A percentile compares a stretch with the other conserved stretches of the same genome.
phyloP scores from a whole-genome alignment of 192 early-diverging fungal genomes.

The Gonapodya prolifera region DNA sequence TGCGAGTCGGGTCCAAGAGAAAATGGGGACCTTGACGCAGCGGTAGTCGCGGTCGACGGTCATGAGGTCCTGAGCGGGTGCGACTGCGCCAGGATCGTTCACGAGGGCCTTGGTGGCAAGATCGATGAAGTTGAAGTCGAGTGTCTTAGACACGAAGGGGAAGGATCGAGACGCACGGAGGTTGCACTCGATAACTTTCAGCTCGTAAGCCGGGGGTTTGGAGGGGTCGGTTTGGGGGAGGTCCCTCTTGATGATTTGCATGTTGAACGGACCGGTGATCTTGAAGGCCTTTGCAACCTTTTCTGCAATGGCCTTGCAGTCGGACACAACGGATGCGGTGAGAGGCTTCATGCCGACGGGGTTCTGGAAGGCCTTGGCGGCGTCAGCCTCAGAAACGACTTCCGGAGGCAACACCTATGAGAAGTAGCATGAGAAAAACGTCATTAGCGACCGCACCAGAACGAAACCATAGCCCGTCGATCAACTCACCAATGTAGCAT shows the following conservation, averaged over 20 bases:
- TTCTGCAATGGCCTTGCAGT: slow-evolving; percentile 59
- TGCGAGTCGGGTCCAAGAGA: slow-evolving; percentile 87
- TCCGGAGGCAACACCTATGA: slow-evolving; percentile 6
- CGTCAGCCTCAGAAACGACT: slow-evolving; percentile 3
- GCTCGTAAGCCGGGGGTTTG: slow-evolving; percentile 17
- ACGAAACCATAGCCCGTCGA: no score
- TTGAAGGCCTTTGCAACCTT: slow-evolving; percentile 82
- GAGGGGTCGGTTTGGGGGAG: neutral
- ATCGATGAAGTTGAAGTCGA: slow-evolving; percentile 84
- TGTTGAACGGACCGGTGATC: slow-evolving; percentile 98
- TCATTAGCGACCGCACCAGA: no score
- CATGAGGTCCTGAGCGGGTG: slow-evolving; percentile 33
- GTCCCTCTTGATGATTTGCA: slow-evolving; percentile 71
- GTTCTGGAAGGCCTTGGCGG: neutral
- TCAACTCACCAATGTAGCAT: slow-evolving; percentile 85
- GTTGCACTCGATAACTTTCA: slow-evolving; percentile 99
- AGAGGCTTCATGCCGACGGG: slow-evolving; percentile 27
- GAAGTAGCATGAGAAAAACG: no score
- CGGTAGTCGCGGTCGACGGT: slow-evolving; percentile 42
- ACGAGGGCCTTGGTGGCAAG: slow-evolving; percentile 74
- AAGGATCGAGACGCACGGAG: slow-evolving; percentile 93
- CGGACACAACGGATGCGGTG: slow-evolving; percentile 29
- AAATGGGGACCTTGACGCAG: slow-evolving; percentile 90
- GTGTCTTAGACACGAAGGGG: slow-evolving; percentile 94
- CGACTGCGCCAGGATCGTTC: slow-evolving; percentile 34